Evolutionary conservation across 2,329 filamentous ascomycete genomes (phyloP).

Genomic region (Venturia oleaginea): DNA sequence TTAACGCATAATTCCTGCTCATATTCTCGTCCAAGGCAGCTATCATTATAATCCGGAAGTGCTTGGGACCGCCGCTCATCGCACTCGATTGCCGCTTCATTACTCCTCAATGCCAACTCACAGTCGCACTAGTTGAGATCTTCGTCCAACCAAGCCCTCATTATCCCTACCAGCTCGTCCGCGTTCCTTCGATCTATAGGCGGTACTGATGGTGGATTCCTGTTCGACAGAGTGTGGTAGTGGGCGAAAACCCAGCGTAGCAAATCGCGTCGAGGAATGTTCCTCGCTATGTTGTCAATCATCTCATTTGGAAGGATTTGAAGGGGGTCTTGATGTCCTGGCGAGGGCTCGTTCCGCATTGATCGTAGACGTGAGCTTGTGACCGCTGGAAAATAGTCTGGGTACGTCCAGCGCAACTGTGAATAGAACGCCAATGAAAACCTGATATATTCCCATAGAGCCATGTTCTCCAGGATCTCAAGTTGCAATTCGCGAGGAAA

Average conservation of each 20-base stretch:
- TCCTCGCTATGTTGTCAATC: slow-evolving; percentile 10
- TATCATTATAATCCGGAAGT: neutral
- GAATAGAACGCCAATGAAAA: slow-evolving; percentile 40
- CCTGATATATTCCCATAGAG: slow-evolving; percentile 33
- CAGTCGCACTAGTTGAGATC: neutral
- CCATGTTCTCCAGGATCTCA: slow-evolving; percentile 34
- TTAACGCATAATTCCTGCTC: too few relatives aligned
- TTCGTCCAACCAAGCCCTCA: neutral
- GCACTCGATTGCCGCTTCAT: neutral
- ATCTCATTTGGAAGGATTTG: slow-evolving; percentile 7
- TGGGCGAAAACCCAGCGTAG: slow-evolving; percentile 12
- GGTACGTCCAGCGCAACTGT: slow-evolving; percentile 22
- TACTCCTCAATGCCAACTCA: neutral
- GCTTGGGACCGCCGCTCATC: neutral
- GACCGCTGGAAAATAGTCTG: slow-evolving; percentile 9
- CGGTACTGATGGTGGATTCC: slow-evolving; percentile 5
- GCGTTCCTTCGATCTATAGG: neutral
- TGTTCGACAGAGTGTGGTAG: slow-evolving; percentile 3
- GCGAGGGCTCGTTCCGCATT: neutral
- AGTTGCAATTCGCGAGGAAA: slow-evolving; percentile 40
- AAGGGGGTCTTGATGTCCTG: slow-evolving; percentile 1
- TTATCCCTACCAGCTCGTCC: neutral
- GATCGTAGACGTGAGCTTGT: neutral
- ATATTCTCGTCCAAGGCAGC: neutral
- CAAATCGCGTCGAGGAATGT: neutral